These are phyloP conservation scores for Cicer yamashitae DNA, from an alignment of 306 rosid genomes.

Conservation along the genomic window DNA sequence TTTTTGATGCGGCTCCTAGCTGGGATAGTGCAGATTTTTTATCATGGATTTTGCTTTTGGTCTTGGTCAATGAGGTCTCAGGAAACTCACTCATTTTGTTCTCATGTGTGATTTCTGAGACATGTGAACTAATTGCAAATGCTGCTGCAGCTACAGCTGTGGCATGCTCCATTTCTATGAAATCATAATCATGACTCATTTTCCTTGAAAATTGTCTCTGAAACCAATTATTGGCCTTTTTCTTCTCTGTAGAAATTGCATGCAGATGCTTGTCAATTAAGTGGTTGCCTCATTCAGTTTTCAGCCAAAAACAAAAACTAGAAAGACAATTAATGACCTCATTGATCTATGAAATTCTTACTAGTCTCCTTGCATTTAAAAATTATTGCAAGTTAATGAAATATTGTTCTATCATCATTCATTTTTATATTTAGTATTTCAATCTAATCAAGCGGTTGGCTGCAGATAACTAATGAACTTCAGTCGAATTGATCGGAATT, in stretches of 20 bases:
- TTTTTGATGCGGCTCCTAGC: slow-evolving; percentile 43
- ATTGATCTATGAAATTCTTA: background rate
- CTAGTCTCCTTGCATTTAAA: background rate
- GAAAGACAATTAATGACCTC: slow-evolving; percentile 10
- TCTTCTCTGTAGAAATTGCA: slow-evolving; percentile 59
- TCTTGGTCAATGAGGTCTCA: slow-evolving; percentile 39
- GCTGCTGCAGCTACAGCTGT: slow-evolving; percentile 82
- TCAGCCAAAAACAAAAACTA: background rate
- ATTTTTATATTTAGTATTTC: slow-evolving; percentile 4
- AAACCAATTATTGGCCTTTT: slow-evolving; percentile 62
- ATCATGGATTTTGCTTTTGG: slow-evolving; percentile 53
- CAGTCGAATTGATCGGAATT: too few species aligned
- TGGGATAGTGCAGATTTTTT: slow-evolving; percentile 41
- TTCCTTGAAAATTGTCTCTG: slow-evolving; percentile 54
- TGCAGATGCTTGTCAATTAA: slow-evolving; percentile 25
- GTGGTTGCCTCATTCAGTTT: background rate
- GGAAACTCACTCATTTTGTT: slow-evolving; percentile 19
- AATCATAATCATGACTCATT: slow-evolving; percentile 68
- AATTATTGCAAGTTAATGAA: too few species aligned
- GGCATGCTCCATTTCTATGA: slow-evolving; percentile 55
- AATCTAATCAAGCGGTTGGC: too few species aligned
- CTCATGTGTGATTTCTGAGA: slow-evolving; percentile 41
- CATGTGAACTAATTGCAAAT: slow-evolving; percentile 59
- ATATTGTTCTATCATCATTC: background rate
- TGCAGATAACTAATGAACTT: too few species aligned